Evolutionary conservation across 129 eudicot genomes (phyloP), one percentile per base, ranked within the genome.

Genomic region (Scalesia atractyloides): DNA sequence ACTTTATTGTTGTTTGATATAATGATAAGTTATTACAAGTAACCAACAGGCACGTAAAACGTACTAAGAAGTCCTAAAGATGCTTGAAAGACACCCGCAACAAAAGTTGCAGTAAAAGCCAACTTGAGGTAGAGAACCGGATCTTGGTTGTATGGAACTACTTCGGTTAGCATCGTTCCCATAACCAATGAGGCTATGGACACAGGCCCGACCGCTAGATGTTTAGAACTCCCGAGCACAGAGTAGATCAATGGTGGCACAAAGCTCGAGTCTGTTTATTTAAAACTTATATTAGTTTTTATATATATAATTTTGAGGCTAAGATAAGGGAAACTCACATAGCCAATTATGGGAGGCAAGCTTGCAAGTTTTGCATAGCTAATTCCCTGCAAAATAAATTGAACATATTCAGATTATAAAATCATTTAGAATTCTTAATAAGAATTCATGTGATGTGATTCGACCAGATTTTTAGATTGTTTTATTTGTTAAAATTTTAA

Each of bases 321-420:
- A 58, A 57, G 19, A 5, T 2, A 30, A 64, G 18, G 11, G 12
- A 46, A 22, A 80, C 99, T 91, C 81, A 95, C 99, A 95, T 60
- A 95, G 77, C 14, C 99, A 68, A 95, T 72, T 43, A 90, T 95
- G 9, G 99, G 99, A 53, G 97, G 97, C 82, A 95, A 85, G 69
- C 88, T 91, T 81, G 99, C 99, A 59, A 95, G 97, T 75, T 95
- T 95, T 7, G 99, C 99, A 80, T 95, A 95, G 80, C 99, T 95
- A 33, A 95, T 95, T 3, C 99, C 99, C 96, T 95, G 88, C 68
- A 85, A 43, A 68, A 13, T 17, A 60, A 60, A 13, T 18, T 9
- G 2, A 14, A 15, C 6, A 36, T 34, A n/a, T n/a, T 66, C 48
- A 58, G 3, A 44, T 24, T 24, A 11, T 4, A 13, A 4, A 13